phyloP scores from a whole-genome alignment of 2,329 filamentous ascomycete genomes.

The Onygenales sp. region DNA sequence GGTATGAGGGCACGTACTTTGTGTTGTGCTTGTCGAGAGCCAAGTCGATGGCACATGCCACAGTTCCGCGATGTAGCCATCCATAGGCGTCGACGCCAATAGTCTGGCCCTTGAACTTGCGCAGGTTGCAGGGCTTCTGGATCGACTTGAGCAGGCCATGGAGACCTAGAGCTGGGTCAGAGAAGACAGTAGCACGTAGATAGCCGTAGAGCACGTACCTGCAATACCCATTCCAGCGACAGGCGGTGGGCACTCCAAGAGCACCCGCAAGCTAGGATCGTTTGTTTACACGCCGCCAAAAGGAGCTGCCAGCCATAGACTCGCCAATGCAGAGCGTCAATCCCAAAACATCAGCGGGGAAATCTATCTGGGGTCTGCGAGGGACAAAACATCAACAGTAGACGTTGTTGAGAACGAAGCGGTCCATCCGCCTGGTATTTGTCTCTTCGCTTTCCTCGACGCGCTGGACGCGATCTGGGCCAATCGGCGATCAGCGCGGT shows the following conservation, averaged over 20 bases:
- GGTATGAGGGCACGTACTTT: conserved; percentile 48
- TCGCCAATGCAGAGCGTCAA: no score
- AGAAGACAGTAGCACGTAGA: background rate
- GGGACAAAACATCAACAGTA: no score
- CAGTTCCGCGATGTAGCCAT: conserved; percentile 91
- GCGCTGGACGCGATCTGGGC: no score
- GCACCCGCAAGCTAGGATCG: background rate
- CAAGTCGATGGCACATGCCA: conserved; percentile 82
- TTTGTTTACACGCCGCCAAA: conserved; percentile 4
- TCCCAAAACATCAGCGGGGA: no score
- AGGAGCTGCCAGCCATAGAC: no score
- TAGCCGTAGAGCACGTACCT: conserved; percentile 19
- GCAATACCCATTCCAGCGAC: conserved; percentile 33
- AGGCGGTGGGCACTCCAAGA: conserved; percentile 1
- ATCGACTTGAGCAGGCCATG: conserved; percentile 92
- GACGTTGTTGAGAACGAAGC: no score
- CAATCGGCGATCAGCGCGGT: no score
- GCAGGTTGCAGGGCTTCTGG: conserved; percentile 76
- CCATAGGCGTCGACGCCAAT: conserved; percentile 96
- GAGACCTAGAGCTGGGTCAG: conserved; percentile 50
- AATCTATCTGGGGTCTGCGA: no score
- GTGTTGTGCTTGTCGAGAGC: conserved; percentile 79
- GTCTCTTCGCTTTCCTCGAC: no score
- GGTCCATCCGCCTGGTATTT: no score
- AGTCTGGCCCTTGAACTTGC: conserved; percentile 77